These are phyloP conservation scores for Ceratopteris richardii DNA, from an alignment of 75 land plant species.

Conservation along the genomic window DNA sequence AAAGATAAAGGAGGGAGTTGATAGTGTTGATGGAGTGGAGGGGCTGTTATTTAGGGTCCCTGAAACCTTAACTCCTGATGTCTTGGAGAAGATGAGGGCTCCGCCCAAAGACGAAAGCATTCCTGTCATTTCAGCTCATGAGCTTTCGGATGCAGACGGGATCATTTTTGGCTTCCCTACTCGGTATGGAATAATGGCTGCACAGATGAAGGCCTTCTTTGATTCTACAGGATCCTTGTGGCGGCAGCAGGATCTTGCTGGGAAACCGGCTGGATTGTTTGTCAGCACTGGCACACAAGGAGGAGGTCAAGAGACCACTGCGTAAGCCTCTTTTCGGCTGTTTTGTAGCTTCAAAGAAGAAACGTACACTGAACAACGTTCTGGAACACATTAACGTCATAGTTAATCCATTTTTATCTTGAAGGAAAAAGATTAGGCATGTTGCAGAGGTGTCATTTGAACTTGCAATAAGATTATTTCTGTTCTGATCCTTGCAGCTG, in stretches of 20 bases:
- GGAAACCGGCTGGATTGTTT: constrained; percentile 88
- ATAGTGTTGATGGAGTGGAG: constrained; percentile 75
- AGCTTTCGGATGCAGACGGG: constrained; percentile 66
- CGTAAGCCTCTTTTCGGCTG: constrained; percentile 67
- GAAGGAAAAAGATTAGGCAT: too few species aligned
- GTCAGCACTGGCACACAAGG: constrained; percentile 92
- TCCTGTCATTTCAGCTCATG: constrained; percentile 53
- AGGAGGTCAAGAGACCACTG: constrained; percentile 93
- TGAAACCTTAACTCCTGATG: constrained; percentile 60
- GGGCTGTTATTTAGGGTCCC: constrained; percentile 61
- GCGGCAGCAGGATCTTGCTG: constrained; percentile 66
- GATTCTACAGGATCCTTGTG: constrained; percentile 78
- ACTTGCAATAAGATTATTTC: too few species aligned
- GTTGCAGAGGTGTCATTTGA: background rate
- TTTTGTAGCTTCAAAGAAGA: background rate
- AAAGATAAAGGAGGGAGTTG: constrained; percentile 81
- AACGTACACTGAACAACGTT: background rate
- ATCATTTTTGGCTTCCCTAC: constrained; percentile 87
- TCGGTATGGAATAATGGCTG: constrained; percentile 82
- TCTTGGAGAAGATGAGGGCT: constrained; percentile 65
- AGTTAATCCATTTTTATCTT: background rate
- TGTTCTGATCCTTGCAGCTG: constrained; percentile 30
- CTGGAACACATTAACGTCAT: background rate
- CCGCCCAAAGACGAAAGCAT: constrained; percentile 54
- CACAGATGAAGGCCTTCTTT: constrained; percentile 90